Percentiles rank a stretch among this genome's conserved stretches.
Conservation (phyloP, 2,329 filamentous ascomycete genomes). For the Aspergillus viridinutans region DNA sequence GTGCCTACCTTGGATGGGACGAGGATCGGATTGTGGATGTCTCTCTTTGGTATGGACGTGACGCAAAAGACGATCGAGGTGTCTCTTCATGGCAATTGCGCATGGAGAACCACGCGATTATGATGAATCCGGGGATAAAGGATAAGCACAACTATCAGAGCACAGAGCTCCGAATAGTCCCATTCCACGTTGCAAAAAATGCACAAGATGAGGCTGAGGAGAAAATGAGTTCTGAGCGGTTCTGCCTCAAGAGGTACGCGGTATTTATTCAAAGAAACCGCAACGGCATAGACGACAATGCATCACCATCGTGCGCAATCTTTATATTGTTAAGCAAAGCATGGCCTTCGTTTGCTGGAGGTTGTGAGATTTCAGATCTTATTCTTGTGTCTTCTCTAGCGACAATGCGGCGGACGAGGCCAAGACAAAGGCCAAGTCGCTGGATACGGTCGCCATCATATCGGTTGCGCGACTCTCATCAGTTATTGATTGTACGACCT, state of each 20-base stretch:
- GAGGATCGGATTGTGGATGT: constrained; percentile 1
- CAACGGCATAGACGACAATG: no score
- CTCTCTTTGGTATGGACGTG: constrained; percentile 14
- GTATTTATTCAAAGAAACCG: not conserved
- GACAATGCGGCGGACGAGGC: not conserved
- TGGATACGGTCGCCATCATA: not conserved
- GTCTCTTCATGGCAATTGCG: constrained; percentile 11
- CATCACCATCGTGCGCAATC: not conserved
- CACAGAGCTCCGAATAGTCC: not conserved
- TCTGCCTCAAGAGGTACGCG: not conserved
- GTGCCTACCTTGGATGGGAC: not conserved
- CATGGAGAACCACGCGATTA: constrained; percentile 2
- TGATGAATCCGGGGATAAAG: constrained; percentile 1
- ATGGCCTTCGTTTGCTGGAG: not conserved
- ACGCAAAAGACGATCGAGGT: constrained; percentile 13
- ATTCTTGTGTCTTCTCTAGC: not conserved
- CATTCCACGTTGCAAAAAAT: not conserved
- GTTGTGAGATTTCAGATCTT: not conserved
- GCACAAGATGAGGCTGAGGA: no score
- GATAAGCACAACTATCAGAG: not conserved
- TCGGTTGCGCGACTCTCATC: not conserved
- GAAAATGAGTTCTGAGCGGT: not conserved
- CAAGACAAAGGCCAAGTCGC: not conserved
- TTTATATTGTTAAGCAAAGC: not conserved
- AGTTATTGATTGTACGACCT: not conserved